Conservation (phyloP, 768 basidiomycete species). For the Tricholoma sp. region DNA sequence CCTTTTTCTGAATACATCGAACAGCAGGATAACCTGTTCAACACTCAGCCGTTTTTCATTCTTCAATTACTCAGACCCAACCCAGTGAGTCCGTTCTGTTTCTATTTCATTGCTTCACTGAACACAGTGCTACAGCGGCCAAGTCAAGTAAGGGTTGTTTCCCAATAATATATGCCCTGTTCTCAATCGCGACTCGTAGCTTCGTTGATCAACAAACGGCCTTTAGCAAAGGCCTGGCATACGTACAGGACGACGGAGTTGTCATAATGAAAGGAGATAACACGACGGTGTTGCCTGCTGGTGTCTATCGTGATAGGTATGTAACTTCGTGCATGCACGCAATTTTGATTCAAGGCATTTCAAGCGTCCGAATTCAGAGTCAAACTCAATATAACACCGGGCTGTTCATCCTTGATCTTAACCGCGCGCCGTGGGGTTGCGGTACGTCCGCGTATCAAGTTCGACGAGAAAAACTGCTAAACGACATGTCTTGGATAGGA, state of each 20-base stretch:
- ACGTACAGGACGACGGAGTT: constrained; percentile 48
- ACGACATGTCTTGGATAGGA: constrained; percentile 31
- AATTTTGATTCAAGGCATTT: background rate
- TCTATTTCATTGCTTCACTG: constrained; percentile 10
- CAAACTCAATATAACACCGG: constrained; percentile 63
- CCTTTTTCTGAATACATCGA: background rate
- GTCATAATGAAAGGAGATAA: constrained; percentile 79
- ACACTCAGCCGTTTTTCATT: constrained; percentile 50
- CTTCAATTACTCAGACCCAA: constrained; percentile 60
- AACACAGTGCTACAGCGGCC: constrained; percentile 42
- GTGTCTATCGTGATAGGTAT: constrained; percentile 60
- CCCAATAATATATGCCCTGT: background rate
- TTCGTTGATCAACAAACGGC: constrained; percentile 57
- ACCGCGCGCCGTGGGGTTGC: constrained; percentile 86
- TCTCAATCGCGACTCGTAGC: background rate
- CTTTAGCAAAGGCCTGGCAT: constrained; percentile 49
- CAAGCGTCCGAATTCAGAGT: constrained; percentile 71
- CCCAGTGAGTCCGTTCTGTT: constrained; percentile 42
- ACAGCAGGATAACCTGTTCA: constrained; percentile 4
- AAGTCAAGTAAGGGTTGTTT: constrained; percentile 53
- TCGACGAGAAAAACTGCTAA: background rate
- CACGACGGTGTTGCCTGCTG: constrained; percentile 47
- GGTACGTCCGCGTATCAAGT: constrained; percentile 37
- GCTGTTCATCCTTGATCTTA: constrained; percentile 79
- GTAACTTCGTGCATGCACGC: background rate